Evolutionary conservation across 176 grass and related monocot genomes (phyloP).

Genomic region (Avena eriantha): DNA sequence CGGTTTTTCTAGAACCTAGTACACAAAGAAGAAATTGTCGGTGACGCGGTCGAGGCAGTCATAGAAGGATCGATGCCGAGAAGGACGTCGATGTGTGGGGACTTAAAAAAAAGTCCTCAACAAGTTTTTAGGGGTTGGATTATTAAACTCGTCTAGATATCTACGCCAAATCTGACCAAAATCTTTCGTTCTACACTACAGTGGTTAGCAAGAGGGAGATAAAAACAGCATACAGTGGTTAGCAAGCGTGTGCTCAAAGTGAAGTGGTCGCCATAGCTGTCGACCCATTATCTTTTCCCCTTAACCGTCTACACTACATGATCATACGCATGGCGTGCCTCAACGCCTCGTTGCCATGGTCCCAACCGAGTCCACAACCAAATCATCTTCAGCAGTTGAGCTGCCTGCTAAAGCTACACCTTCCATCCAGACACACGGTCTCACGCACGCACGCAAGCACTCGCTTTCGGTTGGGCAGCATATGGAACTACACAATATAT

Average conservation of each 20-base stretch:
- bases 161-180: too few relatives aligned
- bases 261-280: background rate
- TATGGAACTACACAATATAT: background rate
- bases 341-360: background rate
- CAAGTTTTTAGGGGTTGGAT: too few relatives aligned
- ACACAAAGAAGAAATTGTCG: too few relatives aligned
- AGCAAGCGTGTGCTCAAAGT: slow-evolving; percentile 25
- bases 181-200: too few relatives aligned
- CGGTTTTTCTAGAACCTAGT: too few relatives aligned
- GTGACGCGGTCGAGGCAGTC: too few relatives aligned
- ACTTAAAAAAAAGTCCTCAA: too few relatives aligned
- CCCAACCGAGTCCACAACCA: background rate
- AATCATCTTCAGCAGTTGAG: background rate
- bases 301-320: background rate
- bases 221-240: background rate
- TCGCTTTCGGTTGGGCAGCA: background rate
- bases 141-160: too few relatives aligned
- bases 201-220: background rate
- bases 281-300: background rate
- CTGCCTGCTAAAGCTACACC: background rate
- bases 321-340: background rate
- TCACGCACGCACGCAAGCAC: background rate
- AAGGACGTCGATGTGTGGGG: too few relatives aligned
- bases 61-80: too few relatives aligned
- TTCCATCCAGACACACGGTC: background rate